Conservation (phyloP, 345 rosid genomes). For the Citrus sp. region DNA sequence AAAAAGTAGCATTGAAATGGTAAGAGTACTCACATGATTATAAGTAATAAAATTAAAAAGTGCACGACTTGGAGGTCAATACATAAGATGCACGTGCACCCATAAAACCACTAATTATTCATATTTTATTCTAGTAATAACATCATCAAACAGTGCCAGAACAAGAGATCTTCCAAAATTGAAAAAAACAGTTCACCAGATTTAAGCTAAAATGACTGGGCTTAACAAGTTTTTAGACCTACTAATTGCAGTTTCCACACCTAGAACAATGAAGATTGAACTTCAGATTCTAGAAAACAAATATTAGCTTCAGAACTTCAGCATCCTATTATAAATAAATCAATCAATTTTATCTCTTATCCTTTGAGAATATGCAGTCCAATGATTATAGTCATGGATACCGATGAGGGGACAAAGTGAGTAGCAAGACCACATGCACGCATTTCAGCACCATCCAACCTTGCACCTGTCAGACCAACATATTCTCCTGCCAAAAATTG, state of each 20-base stretch:
- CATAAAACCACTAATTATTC: no score
- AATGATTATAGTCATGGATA: conserved; percentile 20
- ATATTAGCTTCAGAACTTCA: background rate
- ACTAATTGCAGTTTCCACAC: background rate
- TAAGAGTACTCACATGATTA: background rate
- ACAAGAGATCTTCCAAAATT: background rate
- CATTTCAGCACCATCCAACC: conserved; percentile 87
- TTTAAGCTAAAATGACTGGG: background rate
- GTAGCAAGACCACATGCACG: conserved; percentile 89
- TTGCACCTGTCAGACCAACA: conserved; percentile 71
- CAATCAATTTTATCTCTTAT: background rate
- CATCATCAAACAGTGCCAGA: background rate
- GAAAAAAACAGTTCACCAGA: background rate
- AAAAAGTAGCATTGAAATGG: background rate
- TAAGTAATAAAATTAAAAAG: background rate
- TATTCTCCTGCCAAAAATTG: conserved; percentile 55
- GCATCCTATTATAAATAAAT: background rate
- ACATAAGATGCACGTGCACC: no score
- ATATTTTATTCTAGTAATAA: background rate
- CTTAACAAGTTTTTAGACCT: background rate
- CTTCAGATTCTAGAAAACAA: background rate
- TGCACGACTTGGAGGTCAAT: background rate
- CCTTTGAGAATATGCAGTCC: background rate
- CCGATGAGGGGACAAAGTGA: conserved; percentile 68
- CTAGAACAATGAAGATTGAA: background rate